Evolutionary conservation across 495 filamentous ascomycete genomes (phyloP).

Genomic region (Penicillium robsamsonii): DNA sequence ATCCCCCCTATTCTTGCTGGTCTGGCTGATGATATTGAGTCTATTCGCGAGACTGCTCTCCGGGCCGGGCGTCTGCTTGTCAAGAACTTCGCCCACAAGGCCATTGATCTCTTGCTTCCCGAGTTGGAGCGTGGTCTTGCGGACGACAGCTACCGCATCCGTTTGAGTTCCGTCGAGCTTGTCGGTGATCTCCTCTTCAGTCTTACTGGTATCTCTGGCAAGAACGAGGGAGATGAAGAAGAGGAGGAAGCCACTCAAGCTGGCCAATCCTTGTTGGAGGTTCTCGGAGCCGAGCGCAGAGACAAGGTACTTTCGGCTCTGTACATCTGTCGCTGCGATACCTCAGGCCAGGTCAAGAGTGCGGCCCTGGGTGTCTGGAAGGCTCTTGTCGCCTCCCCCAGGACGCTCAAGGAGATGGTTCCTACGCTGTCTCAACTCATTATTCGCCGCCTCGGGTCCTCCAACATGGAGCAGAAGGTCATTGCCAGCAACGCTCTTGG

Average conservation of each 20-base stretch:
- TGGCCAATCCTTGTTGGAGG: slow-evolving; percentile 84
- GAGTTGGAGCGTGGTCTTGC: slow-evolving; percentile 94
- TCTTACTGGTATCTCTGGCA: slow-evolving; percentile 88
- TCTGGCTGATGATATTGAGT: slow-evolving; percentile 91
- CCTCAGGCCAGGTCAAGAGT: slow-evolving; percentile 83
- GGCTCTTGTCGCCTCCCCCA: slow-evolving; percentile 87
- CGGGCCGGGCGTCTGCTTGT: slow-evolving; percentile 90
- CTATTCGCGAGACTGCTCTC: slow-evolving; percentile 90
- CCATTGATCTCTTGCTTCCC: slow-evolving; percentile 89
- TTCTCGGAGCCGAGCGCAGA: slow-evolving; percentile 90
- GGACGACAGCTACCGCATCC: slow-evolving; percentile 93
- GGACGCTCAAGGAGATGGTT: slow-evolving; percentile 89
- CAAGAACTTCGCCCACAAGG: slow-evolving; percentile 94
- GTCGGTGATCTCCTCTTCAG: slow-evolving; percentile 98
- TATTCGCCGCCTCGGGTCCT: slow-evolving; percentile 88
- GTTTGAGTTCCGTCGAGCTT: slow-evolving; percentile 94
- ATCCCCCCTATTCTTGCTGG: slow-evolving; percentile 94
- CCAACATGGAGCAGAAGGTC: slow-evolving; percentile 97
- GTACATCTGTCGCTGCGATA: slow-evolving; percentile 98
- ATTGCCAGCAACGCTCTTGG: slow-evolving; percentile 97
- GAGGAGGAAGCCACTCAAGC: slow-evolving; percentile 77
- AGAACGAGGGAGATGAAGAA: slow-evolving; percentile 77
- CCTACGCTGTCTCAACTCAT: slow-evolving; percentile 92
- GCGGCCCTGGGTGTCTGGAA: slow-evolving; percentile 96
- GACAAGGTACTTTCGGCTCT: slow-evolving; percentile 93